These are phyloP conservation scores for Mycena indigotica DNA, from an alignment of 768 basidiomycete genomes.

Conservation along the genomic window DNA sequence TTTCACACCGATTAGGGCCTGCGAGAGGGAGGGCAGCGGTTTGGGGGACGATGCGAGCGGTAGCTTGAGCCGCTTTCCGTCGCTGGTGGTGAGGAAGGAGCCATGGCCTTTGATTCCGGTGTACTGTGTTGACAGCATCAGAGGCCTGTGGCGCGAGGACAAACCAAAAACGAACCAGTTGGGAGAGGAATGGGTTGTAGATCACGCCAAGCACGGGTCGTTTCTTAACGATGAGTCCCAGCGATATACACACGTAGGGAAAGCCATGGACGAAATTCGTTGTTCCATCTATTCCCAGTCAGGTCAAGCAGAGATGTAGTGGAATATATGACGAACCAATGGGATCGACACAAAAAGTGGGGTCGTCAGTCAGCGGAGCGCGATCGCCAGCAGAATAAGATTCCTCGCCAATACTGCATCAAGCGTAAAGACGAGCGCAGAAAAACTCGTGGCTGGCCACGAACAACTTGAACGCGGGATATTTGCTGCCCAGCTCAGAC, in stretches of 20 bases:
- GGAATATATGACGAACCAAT: constrained; percentile 57
- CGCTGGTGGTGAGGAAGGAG: constrained; percentile 65
- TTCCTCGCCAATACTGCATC: constrained; percentile 87
- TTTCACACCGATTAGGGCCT: constrained; percentile 65
- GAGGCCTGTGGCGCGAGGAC: not conserved
- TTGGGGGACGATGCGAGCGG: constrained; percentile 65
- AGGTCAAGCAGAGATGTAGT: not conserved
- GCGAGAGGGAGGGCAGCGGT: constrained; percentile 66
- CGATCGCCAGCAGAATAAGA: constrained; percentile 78
- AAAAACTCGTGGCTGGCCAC: too few relatives aligned
- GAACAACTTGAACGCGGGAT: constrained; percentile 83
- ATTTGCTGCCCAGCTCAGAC: constrained; percentile 60
- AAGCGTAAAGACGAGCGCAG: not conserved
- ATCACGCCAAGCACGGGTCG: constrained; percentile 88
- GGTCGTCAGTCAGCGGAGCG: constrained; percentile 75
- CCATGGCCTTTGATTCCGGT: constrained; percentile 80
- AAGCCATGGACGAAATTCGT: constrained; percentile 89
- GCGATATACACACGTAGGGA: constrained; percentile 87
- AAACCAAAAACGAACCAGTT: constrained; percentile 53
- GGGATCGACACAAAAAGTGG: constrained; percentile 96
- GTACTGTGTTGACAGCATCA: constrained; percentile 48
- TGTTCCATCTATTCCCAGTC: constrained; percentile 74
- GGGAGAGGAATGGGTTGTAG: constrained; percentile 88
- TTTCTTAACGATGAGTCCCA: constrained; percentile 84
- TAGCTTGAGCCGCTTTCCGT: constrained; percentile 52